These are phyloP conservation scores for Moelleriella libera DNA, from an alignment of 2,329 filamentous ascomycete species.

Conservation along the genomic window DNA sequence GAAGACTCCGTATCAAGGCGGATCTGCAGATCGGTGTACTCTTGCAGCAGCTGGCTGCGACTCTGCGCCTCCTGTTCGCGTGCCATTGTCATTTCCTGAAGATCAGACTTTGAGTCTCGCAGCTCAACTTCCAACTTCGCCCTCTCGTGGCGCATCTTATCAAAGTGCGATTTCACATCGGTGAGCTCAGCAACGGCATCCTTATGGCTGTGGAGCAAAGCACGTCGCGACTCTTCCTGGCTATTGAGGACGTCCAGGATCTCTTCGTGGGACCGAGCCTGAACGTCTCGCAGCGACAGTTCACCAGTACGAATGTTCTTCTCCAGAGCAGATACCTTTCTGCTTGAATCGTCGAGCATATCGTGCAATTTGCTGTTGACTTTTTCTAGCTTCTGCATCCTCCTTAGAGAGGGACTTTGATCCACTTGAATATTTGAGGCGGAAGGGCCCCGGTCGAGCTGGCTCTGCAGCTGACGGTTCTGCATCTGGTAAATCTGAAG, in stretches of 20 bases:
- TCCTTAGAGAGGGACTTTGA: constrained; percentile 63
- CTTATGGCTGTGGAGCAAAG: constrained; percentile 73
- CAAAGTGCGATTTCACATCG: constrained; percentile 75
- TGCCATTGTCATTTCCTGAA: constrained; percentile 64
- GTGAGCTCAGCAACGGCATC: constrained; percentile 72
- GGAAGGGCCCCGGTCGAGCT: constrained; percentile 58
- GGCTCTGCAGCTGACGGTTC: constrained; percentile 80
- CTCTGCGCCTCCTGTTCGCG: constrained; percentile 81
- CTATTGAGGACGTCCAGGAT: constrained; percentile 84
- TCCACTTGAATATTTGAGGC: constrained; percentile 54
- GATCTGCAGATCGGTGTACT: constrained; percentile 89
- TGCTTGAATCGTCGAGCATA: constrained; percentile 84
- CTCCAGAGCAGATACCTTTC: constrained; percentile 83
- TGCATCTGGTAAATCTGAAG: constrained; percentile 91
- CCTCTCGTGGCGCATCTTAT: constrained; percentile 72
- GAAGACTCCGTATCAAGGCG: constrained; percentile 80
- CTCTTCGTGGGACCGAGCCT: constrained; percentile 88
- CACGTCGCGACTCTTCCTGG: constrained; percentile 77
- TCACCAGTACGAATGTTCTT: constrained; percentile 77
- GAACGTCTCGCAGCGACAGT: constrained; percentile 77
- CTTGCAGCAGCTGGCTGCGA: constrained; percentile 75
- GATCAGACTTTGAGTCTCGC: constrained; percentile 68
- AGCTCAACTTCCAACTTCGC: constrained; percentile 73
- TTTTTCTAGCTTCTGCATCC: constrained; percentile 82
- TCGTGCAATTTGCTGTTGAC: constrained; percentile 87